Base-by-base conservation (phyloP, 1,284 basidiomycete species). In the Fomitopsis schrenkii region DNA sequence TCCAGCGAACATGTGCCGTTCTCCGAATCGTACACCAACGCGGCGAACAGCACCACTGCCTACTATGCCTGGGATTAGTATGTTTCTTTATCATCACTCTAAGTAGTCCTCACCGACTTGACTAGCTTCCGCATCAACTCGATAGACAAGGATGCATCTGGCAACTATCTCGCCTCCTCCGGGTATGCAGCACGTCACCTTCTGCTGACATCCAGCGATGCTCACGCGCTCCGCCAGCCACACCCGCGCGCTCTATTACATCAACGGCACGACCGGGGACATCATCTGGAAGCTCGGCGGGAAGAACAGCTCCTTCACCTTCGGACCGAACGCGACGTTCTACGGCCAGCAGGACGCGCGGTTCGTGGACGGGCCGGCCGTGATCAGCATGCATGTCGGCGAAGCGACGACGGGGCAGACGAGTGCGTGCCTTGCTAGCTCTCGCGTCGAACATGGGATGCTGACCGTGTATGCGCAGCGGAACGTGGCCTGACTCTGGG, bases 301-400 rank as follows among this genome's bases (percentile, higher is more conserved):
- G 33, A 53, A 53, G 52, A 53, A 53, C 33, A 53, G 52, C 36
- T 30, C 15, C 5, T 53, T 53, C 52, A 53, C 52, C 15, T 53
- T 53, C 33, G 52, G 52, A 7, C 52, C 33, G 22, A 53, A 53
- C 52, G 52, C 52, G 36, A 53, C 52, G 17, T 53, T 53, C 52
- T 53, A 53, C 33, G 52, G 52, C 17, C 52, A 53, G 26, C 52
- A 53, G 28, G 52, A 53, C n/a, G 52, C 36, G 52, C 52, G 52
- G 8, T 38, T 53, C 52, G 52, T 53, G 8, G 52, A 38, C 33
- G 36, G 52, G 2, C 36, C 52, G 30, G n/a, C 30, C 19, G 33
- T 53, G 33, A 38, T 53, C 30, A 53, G 52, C 17, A 53, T 53
- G 52, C 52, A 53, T 38, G 52, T n/a, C 35, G 52, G 52, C 15